Evolutionary conservation across 208 protist species (phyloP).

Genomic region (Crithidia bombi): DNA sequence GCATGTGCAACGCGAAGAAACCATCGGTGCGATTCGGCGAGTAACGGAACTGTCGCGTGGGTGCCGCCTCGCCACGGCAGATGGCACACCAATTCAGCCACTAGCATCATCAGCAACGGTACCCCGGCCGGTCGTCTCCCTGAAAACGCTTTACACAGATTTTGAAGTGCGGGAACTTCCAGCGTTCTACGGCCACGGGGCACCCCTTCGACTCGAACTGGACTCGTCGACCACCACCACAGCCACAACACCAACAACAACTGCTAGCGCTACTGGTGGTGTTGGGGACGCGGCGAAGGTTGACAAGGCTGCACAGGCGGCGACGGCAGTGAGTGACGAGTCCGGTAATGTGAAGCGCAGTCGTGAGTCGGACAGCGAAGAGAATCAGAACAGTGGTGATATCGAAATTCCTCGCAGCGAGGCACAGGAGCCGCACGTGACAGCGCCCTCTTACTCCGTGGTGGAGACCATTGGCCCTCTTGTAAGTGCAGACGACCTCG

Average conservation of each 20-base stretch:
- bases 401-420: not conserved
- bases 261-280: too few species aligned
- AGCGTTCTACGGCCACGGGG: conserved; percentile 56
- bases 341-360: conserved; percentile 6
- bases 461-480: conserved; percentile 33
- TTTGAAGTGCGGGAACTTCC: conserved; percentile 89
- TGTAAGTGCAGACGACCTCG: conserved; percentile 52
- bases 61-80: not conserved
- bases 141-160: conserved; percentile 88
- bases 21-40: conserved; percentile 62
- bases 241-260: not conserved
- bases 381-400: not conserved
- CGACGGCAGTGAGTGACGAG: not conserved
- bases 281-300: not conserved
- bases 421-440: not conserved
- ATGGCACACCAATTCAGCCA: too few species aligned
- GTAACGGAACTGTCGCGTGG: conserved; percentile 44
- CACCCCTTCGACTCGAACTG: conserved; percentile 70
- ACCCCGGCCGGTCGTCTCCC: conserved; percentile 45
- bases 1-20: conserved; percentile 48
- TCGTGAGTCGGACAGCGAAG: conserved; percentile 1
- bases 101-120: not conserved
- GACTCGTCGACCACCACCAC: not conserved
- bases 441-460: conserved; percentile 1
- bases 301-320: not conserved